Evolutionary conservation across 441 rosid genomes (phyloP).

Genomic region (Populus hybrid): DNA sequence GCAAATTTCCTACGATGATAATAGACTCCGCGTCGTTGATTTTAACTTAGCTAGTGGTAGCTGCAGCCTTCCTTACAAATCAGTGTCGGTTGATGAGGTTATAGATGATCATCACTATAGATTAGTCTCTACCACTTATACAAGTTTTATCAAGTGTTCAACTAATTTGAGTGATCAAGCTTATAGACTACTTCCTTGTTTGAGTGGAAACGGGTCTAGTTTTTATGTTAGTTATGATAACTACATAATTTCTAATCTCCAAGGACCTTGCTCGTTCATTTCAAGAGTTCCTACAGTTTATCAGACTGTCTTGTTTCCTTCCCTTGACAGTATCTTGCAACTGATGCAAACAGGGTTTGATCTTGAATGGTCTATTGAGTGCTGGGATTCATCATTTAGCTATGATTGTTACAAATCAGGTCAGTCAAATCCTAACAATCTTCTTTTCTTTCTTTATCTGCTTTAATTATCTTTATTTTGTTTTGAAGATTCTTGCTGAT

Average conservation of each 20-base stretch:
- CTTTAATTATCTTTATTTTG: background rate
- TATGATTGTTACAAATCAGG: constrained; percentile 25
- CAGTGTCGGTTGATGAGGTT: constrained; percentile 18
- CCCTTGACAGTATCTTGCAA: constrained; percentile 26
- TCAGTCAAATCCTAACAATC: background rate
- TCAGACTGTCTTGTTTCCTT: constrained; percentile 20
- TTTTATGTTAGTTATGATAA: constrained; percentile 27
- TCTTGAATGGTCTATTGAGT: constrained; percentile 32
- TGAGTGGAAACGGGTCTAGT: constrained; percentile 20
- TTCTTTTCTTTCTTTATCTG: background rate
- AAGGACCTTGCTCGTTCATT: constrained; percentile 24
- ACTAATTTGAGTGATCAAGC: constrained; percentile 16
- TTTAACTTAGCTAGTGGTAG: constrained; percentile 26
- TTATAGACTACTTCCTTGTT: constrained; percentile 29
- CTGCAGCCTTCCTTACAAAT: constrained; percentile 25
- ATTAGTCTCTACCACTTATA: constrained; percentile 6
- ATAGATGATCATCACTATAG: constrained; percentile 8
- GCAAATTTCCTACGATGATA: constrained; percentile 19
- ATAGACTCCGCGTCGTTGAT: constrained; percentile 30
- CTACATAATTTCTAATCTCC: constrained; percentile 20
- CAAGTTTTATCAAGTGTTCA: constrained; percentile 32
- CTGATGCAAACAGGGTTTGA: constrained; percentile 35
- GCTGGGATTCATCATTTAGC: constrained; percentile 28
- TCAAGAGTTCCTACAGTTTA: constrained; percentile 31
- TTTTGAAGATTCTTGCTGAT: background rate